phyloP scores from a whole-genome alignment of 2,329 filamentous ascomycete genomes.

The Cylindrodendrum hubeiense region DNA sequence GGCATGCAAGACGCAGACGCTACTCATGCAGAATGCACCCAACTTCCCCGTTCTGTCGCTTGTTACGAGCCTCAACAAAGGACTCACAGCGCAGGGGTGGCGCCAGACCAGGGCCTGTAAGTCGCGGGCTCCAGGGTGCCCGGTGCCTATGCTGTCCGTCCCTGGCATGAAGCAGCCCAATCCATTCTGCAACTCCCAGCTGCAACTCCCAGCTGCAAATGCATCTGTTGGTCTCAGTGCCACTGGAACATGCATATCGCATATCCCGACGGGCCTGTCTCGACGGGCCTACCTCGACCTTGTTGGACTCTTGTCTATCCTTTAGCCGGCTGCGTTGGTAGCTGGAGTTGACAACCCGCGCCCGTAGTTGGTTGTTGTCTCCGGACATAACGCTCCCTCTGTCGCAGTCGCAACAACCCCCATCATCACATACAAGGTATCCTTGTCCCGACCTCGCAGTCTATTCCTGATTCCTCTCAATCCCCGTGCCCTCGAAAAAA shows the following conservation, averaged over 20 bases:
- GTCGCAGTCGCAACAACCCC: neutral
- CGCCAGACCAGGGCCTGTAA: neutral
- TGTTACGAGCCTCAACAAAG: conserved; percentile 9
- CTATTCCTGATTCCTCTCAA: conserved; percentile 12
- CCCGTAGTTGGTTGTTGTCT: neutral
- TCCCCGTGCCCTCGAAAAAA: conserved; percentile 2
- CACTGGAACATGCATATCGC: neutral
- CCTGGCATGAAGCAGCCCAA: conserved; percentile 18
- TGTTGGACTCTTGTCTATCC: no score
- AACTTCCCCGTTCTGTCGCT: neutral
- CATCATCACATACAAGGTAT: conserved; percentile 7
- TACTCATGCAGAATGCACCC: conserved; percentile 1
- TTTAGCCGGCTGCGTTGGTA: neutral
- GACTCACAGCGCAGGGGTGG: neutral
- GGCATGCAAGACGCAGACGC: neutral
- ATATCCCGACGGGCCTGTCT: neutral
- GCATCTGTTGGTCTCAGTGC: neutral
- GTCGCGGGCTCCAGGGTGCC: neutral
- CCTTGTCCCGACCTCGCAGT: conserved; percentile 18
- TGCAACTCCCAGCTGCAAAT: conserved; percentile 13
- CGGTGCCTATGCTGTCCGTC: conserved; percentile 3
- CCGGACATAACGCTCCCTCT: neutral
- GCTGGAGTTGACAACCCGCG: neutral
- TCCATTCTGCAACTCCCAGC: conserved; percentile 3
- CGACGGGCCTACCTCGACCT: neutral